These are phyloP conservation scores for Kodamaea kaohsiungensis DNA, from an alignment of 805 yeast genomes.

Conservation along the genomic window DNA sequence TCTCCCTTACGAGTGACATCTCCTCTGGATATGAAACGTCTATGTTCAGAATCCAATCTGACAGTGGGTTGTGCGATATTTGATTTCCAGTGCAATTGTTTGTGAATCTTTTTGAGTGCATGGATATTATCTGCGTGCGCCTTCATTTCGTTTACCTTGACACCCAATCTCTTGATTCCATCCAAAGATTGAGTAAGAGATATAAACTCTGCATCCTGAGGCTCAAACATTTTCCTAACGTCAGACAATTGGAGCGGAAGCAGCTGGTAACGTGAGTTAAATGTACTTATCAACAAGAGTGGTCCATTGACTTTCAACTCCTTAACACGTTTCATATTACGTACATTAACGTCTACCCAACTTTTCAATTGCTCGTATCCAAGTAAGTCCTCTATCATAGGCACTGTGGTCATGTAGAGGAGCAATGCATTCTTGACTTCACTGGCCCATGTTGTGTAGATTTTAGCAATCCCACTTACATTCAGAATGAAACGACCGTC, in stretches of 20 bases:
- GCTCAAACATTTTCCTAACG: constrained; percentile 46
- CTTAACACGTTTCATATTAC: constrained; percentile 52
- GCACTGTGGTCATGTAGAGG: constrained; percentile 60
- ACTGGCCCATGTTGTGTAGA: constrained; percentile 64
- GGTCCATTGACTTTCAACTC: constrained; percentile 43
- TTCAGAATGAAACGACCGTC: constrained; percentile 69
- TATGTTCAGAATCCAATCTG: constrained; percentile 42
- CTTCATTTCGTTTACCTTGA: constrained; percentile 61
- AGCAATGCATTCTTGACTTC: constrained; percentile 56
- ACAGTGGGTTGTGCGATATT: constrained; percentile 36
- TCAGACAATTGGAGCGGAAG: constrained; percentile 65
- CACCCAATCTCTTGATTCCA: constrained; percentile 55
- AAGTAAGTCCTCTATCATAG: constrained; percentile 57
- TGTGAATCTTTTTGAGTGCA: constrained; percentile 53
- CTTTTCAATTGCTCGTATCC: constrained; percentile 51
- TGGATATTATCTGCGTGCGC: constrained; percentile 60
- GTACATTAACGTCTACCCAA: constrained; percentile 57
- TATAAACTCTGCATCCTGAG: constrained; percentile 51
- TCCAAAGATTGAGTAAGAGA: constrained; percentile 54
- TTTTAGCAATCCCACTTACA: constrained; percentile 50
- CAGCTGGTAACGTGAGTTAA: constrained; percentile 47
- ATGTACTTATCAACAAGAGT: constrained; percentile 41
- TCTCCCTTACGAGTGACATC: constrained; percentile 63
- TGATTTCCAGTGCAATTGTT: constrained; percentile 54
- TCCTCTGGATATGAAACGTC: constrained; percentile 61